Evolutionary conservation across 75 land plant species (phyloP).

Genomic region (Chamaecyparis obtusa): DNA sequence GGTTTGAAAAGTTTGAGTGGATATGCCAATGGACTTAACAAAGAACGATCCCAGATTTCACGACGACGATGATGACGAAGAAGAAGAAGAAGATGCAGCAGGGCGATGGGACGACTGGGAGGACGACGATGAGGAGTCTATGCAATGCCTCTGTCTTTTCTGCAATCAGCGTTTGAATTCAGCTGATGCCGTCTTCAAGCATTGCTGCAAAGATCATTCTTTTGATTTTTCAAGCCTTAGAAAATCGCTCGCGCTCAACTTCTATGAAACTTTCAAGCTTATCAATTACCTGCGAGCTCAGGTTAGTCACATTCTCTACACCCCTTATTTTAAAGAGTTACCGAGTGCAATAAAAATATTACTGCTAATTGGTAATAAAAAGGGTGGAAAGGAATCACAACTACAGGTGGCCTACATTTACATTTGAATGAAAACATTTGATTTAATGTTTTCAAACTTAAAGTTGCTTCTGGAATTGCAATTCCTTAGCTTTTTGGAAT

Average conservation of each 20-base stretch:
- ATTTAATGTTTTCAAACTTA: not conserved
- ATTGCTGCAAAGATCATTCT: constrained; percentile 49
- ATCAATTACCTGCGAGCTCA: constrained; percentile 77
- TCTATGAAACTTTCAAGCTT: constrained; percentile 76
- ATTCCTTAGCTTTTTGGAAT: not conserved
- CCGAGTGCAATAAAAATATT: not conserved
- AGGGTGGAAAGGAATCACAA: no score
- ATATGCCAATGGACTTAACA: not conserved
- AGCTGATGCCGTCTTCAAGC: constrained; percentile 44
- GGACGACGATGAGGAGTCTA: constrained; percentile 26
- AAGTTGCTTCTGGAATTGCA: not conserved
- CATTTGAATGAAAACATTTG: not conserved
- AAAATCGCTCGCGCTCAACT: constrained; percentile 47
- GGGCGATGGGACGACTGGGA: constrained; percentile 79
- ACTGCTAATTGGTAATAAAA: no score
- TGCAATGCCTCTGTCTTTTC: constrained; percentile 58
- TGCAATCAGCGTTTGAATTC: constrained; percentile 48
- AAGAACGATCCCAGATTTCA: constrained; percentile 2
- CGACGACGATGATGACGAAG: constrained; percentile 10
- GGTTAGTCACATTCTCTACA: constrained; percentile 28
- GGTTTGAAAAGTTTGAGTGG: not conserved
- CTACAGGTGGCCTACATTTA: no score
- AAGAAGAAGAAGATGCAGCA: constrained; percentile 39
- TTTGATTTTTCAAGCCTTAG: constrained; percentile 67
- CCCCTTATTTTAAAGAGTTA: not conserved